phyloP scores from a whole-genome alignment of 2,329 filamentous ascomycete genomes.

The Aspergillus pseudoterreus region DNA sequence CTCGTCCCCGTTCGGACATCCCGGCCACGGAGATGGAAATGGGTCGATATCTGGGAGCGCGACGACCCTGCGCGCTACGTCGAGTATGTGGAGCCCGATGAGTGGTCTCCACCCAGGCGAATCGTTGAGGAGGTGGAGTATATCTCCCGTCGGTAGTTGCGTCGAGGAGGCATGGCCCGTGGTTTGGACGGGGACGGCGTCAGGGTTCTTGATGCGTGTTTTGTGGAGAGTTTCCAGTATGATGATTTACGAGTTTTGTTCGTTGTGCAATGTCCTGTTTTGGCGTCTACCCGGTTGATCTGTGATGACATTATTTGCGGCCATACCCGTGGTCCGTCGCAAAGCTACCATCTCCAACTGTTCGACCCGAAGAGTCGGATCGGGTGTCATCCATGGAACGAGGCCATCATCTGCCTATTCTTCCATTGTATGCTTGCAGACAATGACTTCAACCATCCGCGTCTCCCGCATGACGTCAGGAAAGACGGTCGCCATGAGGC shows the following conservation, averaged over 20 bases:
- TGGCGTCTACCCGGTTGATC: too few species aligned
- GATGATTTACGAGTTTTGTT: too few species aligned
- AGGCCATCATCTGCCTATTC: constrained; percentile 2
- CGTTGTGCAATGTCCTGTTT: too few species aligned
- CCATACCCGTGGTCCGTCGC: neutral
- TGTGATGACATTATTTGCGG: neutral
- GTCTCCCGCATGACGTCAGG: constrained; percentile 31
- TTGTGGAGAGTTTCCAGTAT: too few species aligned
- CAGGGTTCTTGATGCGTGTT: neutral
- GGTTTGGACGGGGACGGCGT: neutral
- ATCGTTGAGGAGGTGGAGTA: constrained; percentile 13
- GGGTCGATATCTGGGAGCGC: constrained; percentile 1
- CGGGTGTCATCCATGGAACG: constrained; percentile 1
- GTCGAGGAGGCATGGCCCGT: too few species aligned
- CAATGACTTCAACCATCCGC: constrained; percentile 26
- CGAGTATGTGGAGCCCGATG: constrained; percentile 13
- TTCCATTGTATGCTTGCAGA: constrained; percentile 16
- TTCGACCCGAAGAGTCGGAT: too few species aligned
- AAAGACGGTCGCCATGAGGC: constrained; percentile 6
- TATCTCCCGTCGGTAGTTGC: constrained; percentile 11
- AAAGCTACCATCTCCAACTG: neutral
- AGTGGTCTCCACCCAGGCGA: constrained; percentile 2
- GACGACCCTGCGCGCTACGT: constrained; percentile 5
- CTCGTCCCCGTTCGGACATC: constrained; percentile 1
- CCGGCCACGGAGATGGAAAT: neutral